phyloP scores from a whole-genome alignment of 2,329 filamentous ascomycete genomes.

The Phyllosticta paracitricarpa region DNA sequence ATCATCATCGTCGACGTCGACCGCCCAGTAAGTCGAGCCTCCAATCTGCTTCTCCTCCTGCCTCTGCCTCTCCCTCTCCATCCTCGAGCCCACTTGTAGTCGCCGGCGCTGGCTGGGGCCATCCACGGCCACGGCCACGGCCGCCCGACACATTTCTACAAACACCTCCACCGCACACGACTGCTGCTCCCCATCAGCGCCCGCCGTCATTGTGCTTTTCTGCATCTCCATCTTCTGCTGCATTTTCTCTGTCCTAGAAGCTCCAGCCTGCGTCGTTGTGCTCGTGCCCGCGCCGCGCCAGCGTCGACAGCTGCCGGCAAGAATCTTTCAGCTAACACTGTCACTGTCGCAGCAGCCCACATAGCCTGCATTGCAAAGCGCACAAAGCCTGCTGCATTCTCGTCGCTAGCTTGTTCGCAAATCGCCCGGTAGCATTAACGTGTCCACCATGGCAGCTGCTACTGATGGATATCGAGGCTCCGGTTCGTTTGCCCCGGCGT shows the following conservation, averaged over 20 bases:
- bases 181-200: constrained; percentile 6
- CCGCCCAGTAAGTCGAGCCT: background rate
- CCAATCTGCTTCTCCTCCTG: background rate
- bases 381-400: background rate
- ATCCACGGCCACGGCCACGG: too few species aligned
- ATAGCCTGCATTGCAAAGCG: background rate
- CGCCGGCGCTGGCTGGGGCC: too few species aligned
- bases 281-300: background rate
- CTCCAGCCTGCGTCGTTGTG: background rate
- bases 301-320: constrained; percentile 1
- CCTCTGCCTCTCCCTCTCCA: background rate
- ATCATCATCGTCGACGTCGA: constrained; percentile 4
- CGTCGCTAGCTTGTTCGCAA: background rate
- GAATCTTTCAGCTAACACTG: constrained; percentile 10
- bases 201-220: constrained; percentile 2
- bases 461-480: constrained; percentile 20
- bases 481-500: constrained; percentile 23
- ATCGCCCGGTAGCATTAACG: background rate
- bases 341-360: background rate
- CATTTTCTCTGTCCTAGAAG: background rate
- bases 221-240: constrained; percentile 1
- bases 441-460: constrained; percentile 27
- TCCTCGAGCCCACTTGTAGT: background rate
- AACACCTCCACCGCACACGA: background rate
- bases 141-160: too few species aligned